These are phyloP conservation scores for Talaromyces liani DNA, from an alignment of 495 filamentous ascomycete species.

Conservation along the genomic window DNA sequence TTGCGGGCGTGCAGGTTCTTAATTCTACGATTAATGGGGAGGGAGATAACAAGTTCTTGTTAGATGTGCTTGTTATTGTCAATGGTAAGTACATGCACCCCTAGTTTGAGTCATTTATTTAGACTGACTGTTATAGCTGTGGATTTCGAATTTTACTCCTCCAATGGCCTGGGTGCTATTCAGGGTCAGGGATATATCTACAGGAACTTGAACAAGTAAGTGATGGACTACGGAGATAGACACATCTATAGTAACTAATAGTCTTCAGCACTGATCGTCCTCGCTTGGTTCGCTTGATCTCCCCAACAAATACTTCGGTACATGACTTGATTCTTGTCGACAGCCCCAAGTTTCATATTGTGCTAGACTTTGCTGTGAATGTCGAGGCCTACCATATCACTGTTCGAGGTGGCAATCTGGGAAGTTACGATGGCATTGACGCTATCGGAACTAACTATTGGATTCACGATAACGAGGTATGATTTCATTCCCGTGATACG, in stretches of 20 bases:
- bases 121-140: slow-evolving; percentile 12
- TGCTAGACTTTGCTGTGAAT: slow-evolving; percentile 32
- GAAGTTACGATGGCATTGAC: slow-evolving; percentile 40
- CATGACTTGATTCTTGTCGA: slow-evolving; percentile 40
- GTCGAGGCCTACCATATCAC: slow-evolving; percentile 38
- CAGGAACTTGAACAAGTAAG: slow-evolving; percentile 23
- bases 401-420: slow-evolving; percentile 31
- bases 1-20: slow-evolving; percentile 17
- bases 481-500: background rate
- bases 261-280: slow-evolving; percentile 19
- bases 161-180: slow-evolving; percentile 33
- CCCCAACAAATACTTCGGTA: slow-evolving; percentile 28
- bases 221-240: background rate
- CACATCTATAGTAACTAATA: background rate
- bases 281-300: slow-evolving; percentile 25
- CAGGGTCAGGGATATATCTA: slow-evolving; percentile 39
- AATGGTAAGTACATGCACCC: slow-evolving; percentile 15
- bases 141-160: slow-evolving; percentile 39
- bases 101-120: background rate
- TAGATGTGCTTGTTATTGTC: slow-evolving; percentile 22
- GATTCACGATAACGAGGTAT: slow-evolving; percentile 38
- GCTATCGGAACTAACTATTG: slow-evolving; percentile 34
- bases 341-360: slow-evolving; percentile 35
- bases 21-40: slow-evolving; percentile 36
- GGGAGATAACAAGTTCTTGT: slow-evolving; percentile 21